Conservation (phyloP, 2,329 filamentous ascomycete genomes). For the Sordariomycetes sp. region DNA sequence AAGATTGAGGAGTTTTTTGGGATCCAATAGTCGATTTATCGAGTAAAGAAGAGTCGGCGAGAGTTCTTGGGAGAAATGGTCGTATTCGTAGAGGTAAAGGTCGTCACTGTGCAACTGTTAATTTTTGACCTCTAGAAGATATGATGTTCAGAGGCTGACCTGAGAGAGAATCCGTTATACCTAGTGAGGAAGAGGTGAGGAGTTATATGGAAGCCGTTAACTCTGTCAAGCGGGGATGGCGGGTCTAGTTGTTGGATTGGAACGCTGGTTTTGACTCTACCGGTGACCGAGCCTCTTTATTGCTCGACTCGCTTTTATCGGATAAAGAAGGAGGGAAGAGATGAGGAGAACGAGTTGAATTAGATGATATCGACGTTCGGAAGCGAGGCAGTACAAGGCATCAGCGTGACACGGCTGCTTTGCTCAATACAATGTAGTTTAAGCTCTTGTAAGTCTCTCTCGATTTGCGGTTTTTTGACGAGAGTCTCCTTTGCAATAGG, state of each 20-base stretch:
- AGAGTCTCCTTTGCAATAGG: not conserved
- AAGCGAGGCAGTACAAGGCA: not conserved
- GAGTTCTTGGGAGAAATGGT: not conserved
- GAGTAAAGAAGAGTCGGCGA: not conserved
- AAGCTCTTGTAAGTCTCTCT: not conserved
- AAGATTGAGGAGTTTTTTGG: too few relatives aligned
- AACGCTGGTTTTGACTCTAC: not conserved
- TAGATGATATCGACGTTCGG: not conserved
- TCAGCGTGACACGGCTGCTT: not conserved
- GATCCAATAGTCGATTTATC: not conserved
- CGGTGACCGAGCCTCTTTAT: not conserved
- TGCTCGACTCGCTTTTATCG: not conserved
- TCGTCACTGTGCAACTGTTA: not conserved
- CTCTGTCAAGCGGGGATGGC: not conserved
- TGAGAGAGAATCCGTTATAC: constrained; percentile 27
- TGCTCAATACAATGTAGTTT: not conserved
- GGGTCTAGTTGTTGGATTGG: not conserved
- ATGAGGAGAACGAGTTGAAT: not conserved
- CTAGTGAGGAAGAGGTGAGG: constrained; percentile 22
- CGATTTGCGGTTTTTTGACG: not conserved
- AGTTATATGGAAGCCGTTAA: constrained; percentile 21
- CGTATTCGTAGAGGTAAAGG: not conserved
- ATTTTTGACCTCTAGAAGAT: not conserved
- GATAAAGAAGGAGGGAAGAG: not conserved
- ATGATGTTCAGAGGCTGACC: not conserved